These are phyloP conservation scores for Leptomonas seymouri DNA, from an alignment of 208 protist genomes.

Conservation along the genomic window DNA sequence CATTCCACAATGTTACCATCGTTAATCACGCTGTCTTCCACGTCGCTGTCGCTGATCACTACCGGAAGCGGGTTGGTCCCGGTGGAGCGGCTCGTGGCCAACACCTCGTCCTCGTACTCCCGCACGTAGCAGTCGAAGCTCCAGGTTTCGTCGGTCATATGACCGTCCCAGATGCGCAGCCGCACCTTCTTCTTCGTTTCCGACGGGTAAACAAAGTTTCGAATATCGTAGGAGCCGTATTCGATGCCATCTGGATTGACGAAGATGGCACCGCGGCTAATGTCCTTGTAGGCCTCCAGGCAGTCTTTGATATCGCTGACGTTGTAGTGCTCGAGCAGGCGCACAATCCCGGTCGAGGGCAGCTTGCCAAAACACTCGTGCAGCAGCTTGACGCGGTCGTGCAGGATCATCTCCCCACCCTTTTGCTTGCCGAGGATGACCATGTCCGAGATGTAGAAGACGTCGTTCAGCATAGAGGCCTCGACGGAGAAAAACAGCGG, in stretches of 20 bases:
- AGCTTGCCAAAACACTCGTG: constrained; percentile 57
- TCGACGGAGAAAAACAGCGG: constrained; percentile 69
- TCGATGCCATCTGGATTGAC: constrained; percentile 81
- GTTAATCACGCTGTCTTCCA: constrained; percentile 69
- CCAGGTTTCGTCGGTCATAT: constrained; percentile 44
- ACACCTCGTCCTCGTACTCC: constrained; percentile 55
- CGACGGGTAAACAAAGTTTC: constrained; percentile 74
- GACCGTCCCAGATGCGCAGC: constrained; percentile 72
- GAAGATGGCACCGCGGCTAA: constrained; percentile 71
- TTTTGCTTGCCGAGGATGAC: constrained; percentile 57
- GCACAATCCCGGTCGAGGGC: constrained; percentile 36
- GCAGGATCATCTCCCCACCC: constrained; percentile 59
- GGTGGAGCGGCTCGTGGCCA: constrained; percentile 35
- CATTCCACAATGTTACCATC: constrained; percentile 90
- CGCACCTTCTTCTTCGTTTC: constrained; percentile 68
- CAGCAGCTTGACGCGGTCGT: constrained; percentile 66
- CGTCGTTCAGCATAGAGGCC: constrained; percentile 58
- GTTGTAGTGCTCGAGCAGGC: constrained; percentile 68
- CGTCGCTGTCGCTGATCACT: constrained; percentile 59
- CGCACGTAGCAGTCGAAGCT: constrained; percentile 71
- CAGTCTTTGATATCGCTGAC: constrained; percentile 64
- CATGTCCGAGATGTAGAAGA: constrained; percentile 86
- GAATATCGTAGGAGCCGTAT: constrained; percentile 68
- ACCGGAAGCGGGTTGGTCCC: constrained; percentile 37
- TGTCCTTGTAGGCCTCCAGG: constrained; percentile 45